A percentile compares a stretch with the other conserved stretches of the same genome.
Evolutionary conservation across 345 rosid genomes (phyloP).

Genomic region (Dimocarpus longan): DNA sequence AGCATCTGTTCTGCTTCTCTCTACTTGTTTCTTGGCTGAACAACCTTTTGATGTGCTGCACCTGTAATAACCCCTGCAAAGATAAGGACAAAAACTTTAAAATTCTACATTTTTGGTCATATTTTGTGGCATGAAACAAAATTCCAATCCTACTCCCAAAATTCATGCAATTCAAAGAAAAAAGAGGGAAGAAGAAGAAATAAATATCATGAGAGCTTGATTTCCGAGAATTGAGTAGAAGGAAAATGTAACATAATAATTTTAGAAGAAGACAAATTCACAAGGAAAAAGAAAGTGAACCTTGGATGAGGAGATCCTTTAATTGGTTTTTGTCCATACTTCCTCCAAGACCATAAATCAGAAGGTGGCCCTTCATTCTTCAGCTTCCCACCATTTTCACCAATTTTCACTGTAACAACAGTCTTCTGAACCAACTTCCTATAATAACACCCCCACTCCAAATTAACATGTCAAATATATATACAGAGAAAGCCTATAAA

Average conservation of each 20-base stretch:
- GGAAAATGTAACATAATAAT: not conserved
- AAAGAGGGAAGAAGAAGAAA: not conserved
- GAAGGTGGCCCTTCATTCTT: conserved; percentile 69
- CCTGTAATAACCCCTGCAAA: conserved; percentile 67
- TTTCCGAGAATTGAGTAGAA: not conserved
- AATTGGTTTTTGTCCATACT: conserved; percentile 74
- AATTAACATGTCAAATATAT: not conserved
- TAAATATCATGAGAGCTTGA: too few relatives aligned
- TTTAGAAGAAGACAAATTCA: not conserved
- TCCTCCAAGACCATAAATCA: conserved; percentile 83
- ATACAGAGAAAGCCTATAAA: not conserved
- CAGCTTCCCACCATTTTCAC: conserved; percentile 49
- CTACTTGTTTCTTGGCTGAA: conserved; percentile 73
- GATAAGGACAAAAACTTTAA: not conserved
- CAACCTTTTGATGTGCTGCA: conserved; percentile 81
- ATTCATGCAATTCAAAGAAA: not conserved
- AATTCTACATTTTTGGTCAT: not conserved
- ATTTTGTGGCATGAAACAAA: not conserved
- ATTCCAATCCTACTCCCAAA: not conserved
- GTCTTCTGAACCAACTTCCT: conserved; percentile 66
- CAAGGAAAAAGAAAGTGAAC: conserved; percentile 19
- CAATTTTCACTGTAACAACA: conserved; percentile 55
- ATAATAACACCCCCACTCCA: not conserved
- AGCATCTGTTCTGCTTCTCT: conserved; percentile 69
- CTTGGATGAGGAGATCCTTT: conserved; percentile 78